Evolutionary conservation across 257 asterid species (phyloP).

Genomic region (Galeopsis tetrahit): DNA sequence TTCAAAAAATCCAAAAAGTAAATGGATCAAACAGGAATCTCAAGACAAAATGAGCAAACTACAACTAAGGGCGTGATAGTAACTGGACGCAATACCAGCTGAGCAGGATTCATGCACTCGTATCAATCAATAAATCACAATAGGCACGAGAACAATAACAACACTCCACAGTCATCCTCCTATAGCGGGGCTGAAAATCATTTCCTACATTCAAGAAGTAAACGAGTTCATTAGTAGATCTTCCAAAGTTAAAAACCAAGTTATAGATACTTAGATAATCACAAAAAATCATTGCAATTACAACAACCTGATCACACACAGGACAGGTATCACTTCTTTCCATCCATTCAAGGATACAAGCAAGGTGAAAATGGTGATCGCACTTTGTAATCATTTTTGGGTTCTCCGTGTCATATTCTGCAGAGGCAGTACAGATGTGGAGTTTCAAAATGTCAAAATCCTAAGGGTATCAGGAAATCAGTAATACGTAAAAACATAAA

Average conservation of each 20-base stretch:
- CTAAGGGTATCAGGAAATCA: conserved; percentile 20
- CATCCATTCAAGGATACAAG: conserved; percentile 97
- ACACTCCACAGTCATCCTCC: conserved; percentile 44
- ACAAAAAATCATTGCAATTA: conserved; percentile 7
- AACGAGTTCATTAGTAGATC: conserved; percentile 24
- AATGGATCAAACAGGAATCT: conserved; percentile 35
- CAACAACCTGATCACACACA: conserved; percentile 78
- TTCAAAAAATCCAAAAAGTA: conserved; percentile 29
- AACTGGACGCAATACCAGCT: conserved; percentile 28
- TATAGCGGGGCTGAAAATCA: conserved; percentile 59
- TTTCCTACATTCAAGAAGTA: conserved; percentile 61
- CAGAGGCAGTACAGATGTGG: conserved; percentile 27
- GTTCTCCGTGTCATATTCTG: conserved; percentile 87
- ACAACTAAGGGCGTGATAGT: conserved; percentile 31
- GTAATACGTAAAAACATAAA: conserved; percentile 6
- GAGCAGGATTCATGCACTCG: conserved; percentile 14
- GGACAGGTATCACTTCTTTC: conserved; percentile 95
- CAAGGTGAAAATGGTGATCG: conserved; percentile 88
- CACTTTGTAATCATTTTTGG: conserved; percentile 88
- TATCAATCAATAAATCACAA: conserved; percentile 24
- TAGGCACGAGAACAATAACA: conserved; percentile 25
- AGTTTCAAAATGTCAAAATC: conserved; percentile 17
- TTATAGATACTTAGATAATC: neutral
- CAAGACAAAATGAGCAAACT: conserved; percentile 33
- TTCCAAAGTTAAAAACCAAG: conserved; percentile 12